A percentile compares a stretch with the other conserved stretches of the same genome.
phyloP scores from a whole-genome alignment of 768 basidiomycete species.

The Tricholoma hemisulphureum region DNA sequence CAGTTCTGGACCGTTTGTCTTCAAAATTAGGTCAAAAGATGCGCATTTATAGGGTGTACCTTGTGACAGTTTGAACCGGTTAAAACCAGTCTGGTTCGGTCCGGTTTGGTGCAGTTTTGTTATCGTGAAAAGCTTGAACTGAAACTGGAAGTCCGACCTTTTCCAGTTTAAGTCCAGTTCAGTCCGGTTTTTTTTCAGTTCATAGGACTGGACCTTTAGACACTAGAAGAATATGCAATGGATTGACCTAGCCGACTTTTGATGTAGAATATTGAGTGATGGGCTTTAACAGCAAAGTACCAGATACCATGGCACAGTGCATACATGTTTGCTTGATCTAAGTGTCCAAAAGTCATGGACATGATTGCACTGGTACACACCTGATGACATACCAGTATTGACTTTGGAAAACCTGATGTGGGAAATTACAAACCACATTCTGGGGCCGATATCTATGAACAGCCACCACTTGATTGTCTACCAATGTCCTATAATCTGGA shows the following conservation, averaged over 20 bases:
- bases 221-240: slow-evolving; percentile 13
- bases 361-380: slow-evolving; percentile 16
- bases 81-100: too few relatives aligned
- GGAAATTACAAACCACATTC: slow-evolving; percentile 7
- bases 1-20: too few relatives aligned
- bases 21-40: too few relatives aligned
- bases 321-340: slow-evolving; percentile 12
- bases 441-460: slow-evolving; percentile 5
- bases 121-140: too few relatives aligned
- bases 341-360: slow-evolving; percentile 16
- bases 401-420: not conserved
- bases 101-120: too few relatives aligned
- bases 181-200: too few relatives aligned
- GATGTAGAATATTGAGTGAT: slow-evolving; percentile 14
- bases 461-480: not conserved
- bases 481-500: not conserved
- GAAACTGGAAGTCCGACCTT: too few relatives aligned
- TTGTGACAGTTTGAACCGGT: too few relatives aligned
- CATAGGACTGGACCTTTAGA: too few relatives aligned
- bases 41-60: too few relatives aligned
- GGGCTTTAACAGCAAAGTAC: slow-evolving; percentile 17
- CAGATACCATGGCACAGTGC: slow-evolving; percentile 18
- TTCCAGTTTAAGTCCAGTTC: too few relatives aligned
- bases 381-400: slow-evolving; percentile 3
- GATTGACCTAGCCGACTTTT: slow-evolving; percentile 17